phyloP scores from a whole-genome alignment of 805 yeast genomes.

The Candida ovalis region DNA sequence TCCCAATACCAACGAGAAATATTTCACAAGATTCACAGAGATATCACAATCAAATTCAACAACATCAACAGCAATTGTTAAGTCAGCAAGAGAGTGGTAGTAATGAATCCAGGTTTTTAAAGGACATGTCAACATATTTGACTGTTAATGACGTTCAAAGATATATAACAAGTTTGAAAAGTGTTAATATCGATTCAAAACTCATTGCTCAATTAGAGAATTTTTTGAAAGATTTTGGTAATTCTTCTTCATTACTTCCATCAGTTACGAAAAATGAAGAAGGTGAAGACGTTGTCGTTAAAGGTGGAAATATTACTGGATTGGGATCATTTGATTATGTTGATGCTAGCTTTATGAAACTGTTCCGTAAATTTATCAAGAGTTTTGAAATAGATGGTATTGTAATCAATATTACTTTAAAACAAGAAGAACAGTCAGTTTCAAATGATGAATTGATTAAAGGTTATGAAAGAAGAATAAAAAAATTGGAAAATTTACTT shows the following conservation, averaged over 20 bases:
- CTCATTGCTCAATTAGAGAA: constrained; percentile 34
- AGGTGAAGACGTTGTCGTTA: constrained; percentile 21
- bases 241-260: not conserved
- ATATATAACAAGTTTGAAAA: constrained; percentile 36
- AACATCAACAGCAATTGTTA: not conserved
- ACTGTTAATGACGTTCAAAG: constrained; percentile 30
- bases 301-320: constrained; percentile 22
- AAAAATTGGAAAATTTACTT: constrained; percentile 69
- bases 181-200: constrained; percentile 28
- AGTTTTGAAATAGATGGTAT: constrained; percentile 39
- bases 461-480: constrained; percentile 69
- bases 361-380: constrained; percentile 42
- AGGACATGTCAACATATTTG: constrained; percentile 14
- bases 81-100: not conserved
- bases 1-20: constrained; percentile 14
- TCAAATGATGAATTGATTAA: constrained; percentile 39
- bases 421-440: constrained; percentile 15
- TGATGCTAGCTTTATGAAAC: constrained; percentile 33
- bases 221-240: constrained; percentile 30
- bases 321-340: constrained; percentile 29
- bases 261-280: constrained; percentile 11
- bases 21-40: constrained; percentile 10
- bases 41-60: constrained; percentile 2
- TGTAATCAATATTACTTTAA: constrained; percentile 29
- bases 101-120: not conserved